phyloP scores from a whole-genome alignment of 306 rosid genomes.

The Corylus americana region DNA sequence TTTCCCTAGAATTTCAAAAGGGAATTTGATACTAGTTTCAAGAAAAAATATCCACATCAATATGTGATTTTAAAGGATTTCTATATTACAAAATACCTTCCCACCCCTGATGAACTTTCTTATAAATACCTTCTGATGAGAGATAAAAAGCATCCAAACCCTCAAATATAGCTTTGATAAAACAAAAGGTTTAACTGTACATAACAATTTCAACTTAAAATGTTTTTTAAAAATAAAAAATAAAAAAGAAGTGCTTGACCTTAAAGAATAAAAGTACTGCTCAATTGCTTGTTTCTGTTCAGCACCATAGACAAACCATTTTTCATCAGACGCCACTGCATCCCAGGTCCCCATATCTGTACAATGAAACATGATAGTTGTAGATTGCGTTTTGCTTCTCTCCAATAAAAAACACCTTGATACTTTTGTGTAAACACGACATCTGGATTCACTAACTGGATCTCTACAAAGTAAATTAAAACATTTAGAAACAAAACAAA shows the following conservation, averaged over 20 bases:
- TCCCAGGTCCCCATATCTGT: constrained; percentile 42
- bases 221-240: background rate
- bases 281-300: constrained; percentile 39
- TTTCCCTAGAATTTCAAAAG: background rate
- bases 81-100: background rate
- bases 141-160: background rate
- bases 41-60: background rate
- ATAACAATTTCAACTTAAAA: background rate
- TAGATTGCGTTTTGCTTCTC: background rate
- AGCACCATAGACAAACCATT: constrained; percentile 35
- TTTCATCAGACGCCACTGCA: constrained; percentile 28
- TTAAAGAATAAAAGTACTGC: constrained; percentile 27
- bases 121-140: background rate
- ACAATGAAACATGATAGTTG: background rate
- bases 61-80: background rate
- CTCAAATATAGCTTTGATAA: background rate
- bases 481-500: background rate
- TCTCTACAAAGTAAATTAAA: background rate
- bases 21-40: background rate
- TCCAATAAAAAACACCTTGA: background rate
- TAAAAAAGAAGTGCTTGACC: constrained; percentile 1
- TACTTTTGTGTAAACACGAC: background rate
- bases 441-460: background rate
- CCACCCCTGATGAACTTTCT: background rate
- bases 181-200: background rate